Evolutionary conservation across 345 rosid genomes (phyloP).

Genomic region (Lumnitzera littorea): DNA sequence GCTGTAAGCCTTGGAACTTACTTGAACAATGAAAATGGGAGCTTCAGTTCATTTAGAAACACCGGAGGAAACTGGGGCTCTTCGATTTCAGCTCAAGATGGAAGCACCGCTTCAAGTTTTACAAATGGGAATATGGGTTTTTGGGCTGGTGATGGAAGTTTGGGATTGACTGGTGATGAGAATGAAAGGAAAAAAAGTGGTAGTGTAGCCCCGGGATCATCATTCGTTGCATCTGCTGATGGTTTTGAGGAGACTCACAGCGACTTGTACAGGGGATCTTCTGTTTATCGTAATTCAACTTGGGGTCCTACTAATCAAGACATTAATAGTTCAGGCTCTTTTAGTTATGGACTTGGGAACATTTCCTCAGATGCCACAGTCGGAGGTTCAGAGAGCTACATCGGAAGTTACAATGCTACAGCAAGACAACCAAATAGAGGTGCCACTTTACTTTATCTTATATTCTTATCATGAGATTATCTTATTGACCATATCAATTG

Average conservation of each 20-base stretch:
- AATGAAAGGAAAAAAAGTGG: conserved; percentile 50
- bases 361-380: conserved; percentile 56
- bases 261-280: conserved; percentile 50
- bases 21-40: conserved; percentile 45
- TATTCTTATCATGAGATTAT: not conserved
- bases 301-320: conserved; percentile 70
- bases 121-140: conserved; percentile 23
- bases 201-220: conserved; percentile 39
- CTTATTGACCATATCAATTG: not conserved
- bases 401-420: conserved; percentile 64
- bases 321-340: conserved; percentile 54
- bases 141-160: conserved; percentile 32
- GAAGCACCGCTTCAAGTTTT: conserved; percentile 33
- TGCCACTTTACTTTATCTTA: conserved; percentile 18
- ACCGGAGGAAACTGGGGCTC: conserved; percentile 68
- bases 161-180: conserved; percentile 40
- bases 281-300: conserved; percentile 64
- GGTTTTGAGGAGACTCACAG: conserved; percentile 55
- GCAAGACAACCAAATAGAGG: conserved; percentile 86
- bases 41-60: conserved; percentile 58
- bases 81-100: conserved; percentile 33
- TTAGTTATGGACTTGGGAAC: conserved; percentile 56
- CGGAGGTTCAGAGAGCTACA: conserved; percentile 57
- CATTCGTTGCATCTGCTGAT: conserved; percentile 50
- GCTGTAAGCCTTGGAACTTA: conserved; percentile 33